phyloP scores from a whole-genome alignment of 306 rosid species.

The Canavalia gladiata region DNA sequence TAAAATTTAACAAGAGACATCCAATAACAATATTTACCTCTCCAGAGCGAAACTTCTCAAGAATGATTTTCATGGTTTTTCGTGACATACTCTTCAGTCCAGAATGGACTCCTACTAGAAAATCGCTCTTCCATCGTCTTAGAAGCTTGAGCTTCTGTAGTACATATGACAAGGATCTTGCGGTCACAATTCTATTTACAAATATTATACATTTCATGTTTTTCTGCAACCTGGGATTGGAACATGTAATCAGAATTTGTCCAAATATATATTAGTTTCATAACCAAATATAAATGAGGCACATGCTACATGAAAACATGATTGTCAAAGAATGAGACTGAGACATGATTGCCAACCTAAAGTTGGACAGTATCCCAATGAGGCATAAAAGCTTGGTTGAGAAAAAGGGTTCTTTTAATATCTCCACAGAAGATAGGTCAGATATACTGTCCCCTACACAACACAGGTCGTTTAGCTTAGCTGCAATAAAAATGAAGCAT shows the following conservation, averaged over 20 bases:
- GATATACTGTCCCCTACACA: slow-evolving; percentile 58
- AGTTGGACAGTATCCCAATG: slow-evolving; percentile 77
- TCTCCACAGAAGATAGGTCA: slow-evolving; percentile 64
- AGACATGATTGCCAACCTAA: slow-evolving; percentile 66
- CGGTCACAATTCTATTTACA: slow-evolving; percentile 91
- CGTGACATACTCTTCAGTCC: slow-evolving; percentile 82
- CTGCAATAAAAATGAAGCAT: slow-evolving; percentile 32
- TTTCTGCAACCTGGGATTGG: slow-evolving; percentile 69
- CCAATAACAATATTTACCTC: slow-evolving; percentile 62
- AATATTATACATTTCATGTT: slow-evolving; percentile 88
- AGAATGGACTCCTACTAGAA: slow-evolving; percentile 89
- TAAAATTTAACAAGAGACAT: slow-evolving; percentile 6
- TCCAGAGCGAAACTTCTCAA: slow-evolving; percentile 86
- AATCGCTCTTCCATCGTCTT: slow-evolving; percentile 77
- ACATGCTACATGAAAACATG: slow-evolving; percentile 26
- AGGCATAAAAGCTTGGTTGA: slow-evolving; percentile 82
- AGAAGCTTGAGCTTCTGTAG: slow-evolving; percentile 70
- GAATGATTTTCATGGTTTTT: slow-evolving; percentile 68
- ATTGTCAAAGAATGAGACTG: slow-evolving; percentile 28
- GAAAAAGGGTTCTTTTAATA: slow-evolving; percentile 80
- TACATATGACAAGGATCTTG: slow-evolving; percentile 81
- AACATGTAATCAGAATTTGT: slow-evolving; percentile 38
- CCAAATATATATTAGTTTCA: slow-evolving; percentile 20
- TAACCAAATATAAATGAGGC: slow-evolving; percentile 37
- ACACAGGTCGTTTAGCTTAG: slow-evolving; percentile 35